Evolutionary conservation across 2,329 filamentous ascomycete species (phyloP), one percentile per base, ranked within the genome.

Genomic region (Diplocarpon mali): DNA sequence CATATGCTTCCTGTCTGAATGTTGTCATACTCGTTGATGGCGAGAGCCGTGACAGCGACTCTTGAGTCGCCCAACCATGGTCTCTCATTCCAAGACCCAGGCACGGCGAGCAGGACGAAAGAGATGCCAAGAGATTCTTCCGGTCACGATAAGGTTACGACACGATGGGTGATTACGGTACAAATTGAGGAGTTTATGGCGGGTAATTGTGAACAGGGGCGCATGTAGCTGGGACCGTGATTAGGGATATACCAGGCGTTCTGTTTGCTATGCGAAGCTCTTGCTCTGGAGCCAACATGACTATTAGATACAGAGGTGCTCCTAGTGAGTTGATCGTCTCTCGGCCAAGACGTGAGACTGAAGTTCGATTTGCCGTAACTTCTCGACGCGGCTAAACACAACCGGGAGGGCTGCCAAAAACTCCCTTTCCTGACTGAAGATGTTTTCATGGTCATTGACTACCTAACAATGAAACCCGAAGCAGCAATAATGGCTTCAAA

Each of bases 1-100:
- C 83, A 27, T 87, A 84, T 62, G 83, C 83, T 2, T 81, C 80
- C 13, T 80, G 80, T 30, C 62, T 87, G 42, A 83, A 77, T 38
- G 82, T 87, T 34, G 78, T 85, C 34, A 83, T 88, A 45, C 64
- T 87, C 44, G 68, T 80, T 32, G 41, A 43, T 31, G 35, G 35
- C 12, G 35, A 30, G 28, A 27, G 15, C 35, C 32, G 37, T 24
- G 41, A 43, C 12, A n/a, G 41, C 11, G 41, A 43, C 24, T 38
- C 41, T n/a, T 40, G 34, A 4, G 20, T 24, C 3, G 20, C 20
- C 20, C 3, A 3, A 24, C 20, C 20, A 24, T 7, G 7, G 20
- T 24, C 20, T 7, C 20, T 24, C 4, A n/a, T n/a, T n/a, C 4
- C 20, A 24, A 24, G 3, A 4, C 7, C 7, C 20, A 7, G 20